A percentile compares a stretch with the other conserved stretches of the same genome.
Conservation (phyloP, 371 early-diverging fungal species). For the Sporodiniella umbellata region DNA sequence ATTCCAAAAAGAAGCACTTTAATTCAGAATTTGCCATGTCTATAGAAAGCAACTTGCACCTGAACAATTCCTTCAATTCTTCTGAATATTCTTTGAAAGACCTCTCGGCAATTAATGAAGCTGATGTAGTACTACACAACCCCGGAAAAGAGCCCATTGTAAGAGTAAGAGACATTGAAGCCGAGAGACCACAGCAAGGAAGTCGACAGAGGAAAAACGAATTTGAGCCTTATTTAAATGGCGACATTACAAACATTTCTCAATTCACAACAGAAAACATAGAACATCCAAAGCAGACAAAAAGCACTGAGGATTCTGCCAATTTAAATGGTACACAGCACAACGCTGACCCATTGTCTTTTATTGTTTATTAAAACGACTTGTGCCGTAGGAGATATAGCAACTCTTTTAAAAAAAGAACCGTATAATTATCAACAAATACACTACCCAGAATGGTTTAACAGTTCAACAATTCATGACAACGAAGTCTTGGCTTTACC, state of each 20-base stretch:
- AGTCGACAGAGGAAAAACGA: conserved; percentile 60
- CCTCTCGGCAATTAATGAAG: not conserved
- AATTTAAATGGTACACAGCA: no score
- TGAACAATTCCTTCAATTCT: not conserved
- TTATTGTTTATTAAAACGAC: no score
- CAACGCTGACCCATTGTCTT: no score
- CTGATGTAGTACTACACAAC: conserved; percentile 9
- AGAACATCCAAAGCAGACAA: conserved; percentile 20
- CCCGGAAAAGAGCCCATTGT: conserved; percentile 31
- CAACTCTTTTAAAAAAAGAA: conserved; percentile 8
- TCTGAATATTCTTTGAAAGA: not conserved
- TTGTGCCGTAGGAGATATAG: conserved; percentile 4
- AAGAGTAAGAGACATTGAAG: conserved; percentile 36
- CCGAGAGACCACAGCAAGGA: conserved; percentile 39
- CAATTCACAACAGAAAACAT: conserved; percentile 36
- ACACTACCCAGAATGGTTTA: conserved; percentile 72
- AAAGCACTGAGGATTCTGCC: no score
- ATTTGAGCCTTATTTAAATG: conserved; percentile 65
- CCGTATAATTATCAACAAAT: conserved; percentile 22
- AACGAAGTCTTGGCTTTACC: conserved; percentile 87
- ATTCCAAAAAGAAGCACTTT: no score
- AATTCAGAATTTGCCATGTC: no score
- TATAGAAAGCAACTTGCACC: no score
- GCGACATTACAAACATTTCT: conserved; percentile 65
- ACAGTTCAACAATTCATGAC: conserved; percentile 69